Base-by-base conservation (phyloP, 1,284 basidiomycete genomes). In the Pseudozyma sp. region DNA sequence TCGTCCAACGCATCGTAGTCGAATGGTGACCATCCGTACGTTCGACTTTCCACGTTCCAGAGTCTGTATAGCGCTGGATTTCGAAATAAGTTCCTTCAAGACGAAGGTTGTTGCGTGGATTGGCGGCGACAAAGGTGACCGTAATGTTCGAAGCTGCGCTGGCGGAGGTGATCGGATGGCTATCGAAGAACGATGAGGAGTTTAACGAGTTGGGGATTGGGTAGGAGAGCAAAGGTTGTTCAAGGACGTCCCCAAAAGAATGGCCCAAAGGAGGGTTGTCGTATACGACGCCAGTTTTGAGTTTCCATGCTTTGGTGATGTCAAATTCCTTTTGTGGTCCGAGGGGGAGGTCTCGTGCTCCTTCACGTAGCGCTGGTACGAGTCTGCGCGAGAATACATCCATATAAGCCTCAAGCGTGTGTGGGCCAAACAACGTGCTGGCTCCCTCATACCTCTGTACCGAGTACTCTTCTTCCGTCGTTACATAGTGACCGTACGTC, bases 391-490 rank as follows among this genome's bases (percentile, higher is more conserved):
- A 68, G 83, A 92, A 93, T 77, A 91, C 91, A 85, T 93, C 88
- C 71, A 92, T 91, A 81, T 93, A 93, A 3, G 92, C 90, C 56
- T 92, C 91, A 13, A 93, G 87, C 3, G 92, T 93, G 92, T 92
- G 89, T 64, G 88, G 90, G 35, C 92, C 92, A 82, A 90, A 93
- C 44, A 93, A 88, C 10, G 92, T 93, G 44, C 91, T 92, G 0
- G 91, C 91, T 39, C 92, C 92, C 85, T 93, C 92, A 76, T 93
- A 93, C 52, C 92, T 88, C 85, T 93, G 92, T 4, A 92, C 87
- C 14, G 87, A 85, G 83, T 92, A 93, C 83, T 93, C 92, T 82
- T 93, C 92, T 7, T 87, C 87, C 18, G 92, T 93, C 1, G 77
- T 70, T 7, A 93, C 87, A 80, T 93, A 93, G 85, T 92, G 92